Evolutionary conservation across 768 basidiomycete genomes (phyloP).

Genomic region (Tephrocybe sp.): DNA sequence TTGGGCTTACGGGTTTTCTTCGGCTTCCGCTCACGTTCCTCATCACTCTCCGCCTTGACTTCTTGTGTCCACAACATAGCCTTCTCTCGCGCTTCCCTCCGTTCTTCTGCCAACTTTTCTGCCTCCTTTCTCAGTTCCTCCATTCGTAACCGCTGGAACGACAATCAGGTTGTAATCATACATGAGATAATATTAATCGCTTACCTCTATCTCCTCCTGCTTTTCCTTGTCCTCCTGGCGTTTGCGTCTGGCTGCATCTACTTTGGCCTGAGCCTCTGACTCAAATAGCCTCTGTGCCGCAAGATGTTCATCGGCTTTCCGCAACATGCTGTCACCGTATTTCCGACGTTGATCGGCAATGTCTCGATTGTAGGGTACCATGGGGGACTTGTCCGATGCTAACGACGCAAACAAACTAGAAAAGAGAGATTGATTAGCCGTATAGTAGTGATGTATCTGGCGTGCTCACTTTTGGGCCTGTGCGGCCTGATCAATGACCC

Average conservation of each 20-base stretch:
- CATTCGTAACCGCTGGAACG: constrained; percentile 53
- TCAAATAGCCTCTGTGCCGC: constrained; percentile 71
- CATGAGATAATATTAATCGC: constrained; percentile 18
- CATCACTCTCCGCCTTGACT: constrained; percentile 70
- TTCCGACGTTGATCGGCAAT: constrained; percentile 87
- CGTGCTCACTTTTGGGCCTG: constrained; percentile 82
- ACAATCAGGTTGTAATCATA: background rate
- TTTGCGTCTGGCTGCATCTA: constrained; percentile 74
- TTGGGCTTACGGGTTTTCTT: constrained; percentile 57
- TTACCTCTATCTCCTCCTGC: constrained; percentile 65
- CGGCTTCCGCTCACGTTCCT: constrained; percentile 70
- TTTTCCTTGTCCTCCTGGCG: constrained; percentile 80
- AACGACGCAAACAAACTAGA: constrained; percentile 81
- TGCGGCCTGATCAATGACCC: constrained; percentile 75
- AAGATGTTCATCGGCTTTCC: constrained; percentile 80
- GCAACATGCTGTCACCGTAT: constrained; percentile 86
- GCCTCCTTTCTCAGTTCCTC: constrained; percentile 70
- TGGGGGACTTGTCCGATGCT: constrained; percentile 65
- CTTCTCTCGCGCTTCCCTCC: constrained; percentile 74
- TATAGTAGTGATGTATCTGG: background rate
- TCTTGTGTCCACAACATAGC: constrained; percentile 77
- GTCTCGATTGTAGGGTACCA: constrained; percentile 82
- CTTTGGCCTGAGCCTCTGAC: constrained; percentile 64
- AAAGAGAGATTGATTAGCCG: constrained; percentile 5
- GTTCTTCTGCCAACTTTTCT: constrained; percentile 78